Evolutionary conservation across 495 filamentous ascomycete species (phyloP).

Genomic region (Penicillium paxilli): DNA sequence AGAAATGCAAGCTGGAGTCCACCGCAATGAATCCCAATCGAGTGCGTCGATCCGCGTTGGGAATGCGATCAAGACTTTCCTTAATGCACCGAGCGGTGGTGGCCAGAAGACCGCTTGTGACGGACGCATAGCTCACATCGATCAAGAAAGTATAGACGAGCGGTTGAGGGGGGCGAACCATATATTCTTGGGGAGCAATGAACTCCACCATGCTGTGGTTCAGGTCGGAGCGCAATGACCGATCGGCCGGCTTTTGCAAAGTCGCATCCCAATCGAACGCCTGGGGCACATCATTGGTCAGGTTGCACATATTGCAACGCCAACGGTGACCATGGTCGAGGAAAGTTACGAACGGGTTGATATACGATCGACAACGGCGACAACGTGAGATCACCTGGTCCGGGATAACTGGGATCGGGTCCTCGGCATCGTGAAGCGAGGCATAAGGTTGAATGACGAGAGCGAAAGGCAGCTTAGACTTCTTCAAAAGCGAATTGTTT

Average conservation of each 20-base stretch:
- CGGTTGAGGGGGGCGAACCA: conserved; percentile 96
- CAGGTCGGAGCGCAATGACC: conserved; percentile 85
- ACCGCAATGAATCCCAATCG: conserved; percentile 94
- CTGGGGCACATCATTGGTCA: conserved; percentile 97
- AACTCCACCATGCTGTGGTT: conserved; percentile 96
- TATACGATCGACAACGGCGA: conserved; percentile 91
- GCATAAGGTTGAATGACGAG: conserved; percentile 95
- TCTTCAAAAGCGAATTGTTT: conserved; percentile 88
- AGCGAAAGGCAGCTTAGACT: conserved; percentile 92
- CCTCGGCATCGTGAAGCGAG: conserved; percentile 88
- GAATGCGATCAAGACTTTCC: conserved; percentile 94
- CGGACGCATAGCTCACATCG: conserved; percentile 91
- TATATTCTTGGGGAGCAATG: conserved; percentile 97
- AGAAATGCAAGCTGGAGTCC: conserved; percentile 94
- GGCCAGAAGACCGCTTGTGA: conserved; percentile 90
- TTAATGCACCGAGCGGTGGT: conserved; percentile 92
- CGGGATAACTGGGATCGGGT: conserved; percentile 85
- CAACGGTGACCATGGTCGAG: conserved; percentile 95
- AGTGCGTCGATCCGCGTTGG: conserved; percentile 91
- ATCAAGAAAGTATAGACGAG: conserved; percentile 98
- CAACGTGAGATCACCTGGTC: conserved; percentile 98
- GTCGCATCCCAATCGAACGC: conserved; percentile 97
- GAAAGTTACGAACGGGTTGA: conserved; percentile 96
- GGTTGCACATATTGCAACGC: conserved; percentile 99
- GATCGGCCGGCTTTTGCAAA: conserved; percentile 82